These are phyloP conservation scores for Aspergillus phoenicis DNA, from an alignment of 2,329 filamentous ascomycete genomes.

Conservation along the genomic window DNA sequence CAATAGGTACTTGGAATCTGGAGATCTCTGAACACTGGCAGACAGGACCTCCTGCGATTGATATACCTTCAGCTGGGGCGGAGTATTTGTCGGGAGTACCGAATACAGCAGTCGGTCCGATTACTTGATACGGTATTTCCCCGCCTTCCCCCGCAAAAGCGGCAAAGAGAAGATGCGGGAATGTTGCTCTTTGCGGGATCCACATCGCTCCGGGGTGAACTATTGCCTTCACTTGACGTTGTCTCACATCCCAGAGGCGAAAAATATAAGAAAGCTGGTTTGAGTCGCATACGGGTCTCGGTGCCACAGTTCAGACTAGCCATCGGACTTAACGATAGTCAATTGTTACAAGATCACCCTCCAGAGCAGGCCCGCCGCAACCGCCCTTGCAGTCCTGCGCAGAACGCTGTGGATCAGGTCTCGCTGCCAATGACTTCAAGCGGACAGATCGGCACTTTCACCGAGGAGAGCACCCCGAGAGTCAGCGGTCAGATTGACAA, in stretches of 20 bases:
- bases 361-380: no score
- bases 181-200: background rate
- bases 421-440: no score
- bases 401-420: no score
- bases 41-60: background rate
- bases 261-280: no score
- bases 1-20: background rate
- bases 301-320: no score
- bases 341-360: background rate
- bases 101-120: slow-evolving; percentile 19
- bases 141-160: slow-evolving; percentile 14
- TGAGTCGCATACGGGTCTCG: no score
- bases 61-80: background rate
- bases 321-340: background rate
- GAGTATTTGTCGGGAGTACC: slow-evolving; percentile 12
- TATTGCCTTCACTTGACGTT: background rate
- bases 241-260: no score
- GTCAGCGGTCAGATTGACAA: background rate
- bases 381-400: no score
- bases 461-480: background rate
- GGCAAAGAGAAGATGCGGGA: background rate
- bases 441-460: background rate
- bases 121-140: background rate
- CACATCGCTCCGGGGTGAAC: background rate
- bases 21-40: no score